phyloP scores from a whole-genome alignment of 345 rosid genomes.

The Aquilaria malaccensis region DNA sequence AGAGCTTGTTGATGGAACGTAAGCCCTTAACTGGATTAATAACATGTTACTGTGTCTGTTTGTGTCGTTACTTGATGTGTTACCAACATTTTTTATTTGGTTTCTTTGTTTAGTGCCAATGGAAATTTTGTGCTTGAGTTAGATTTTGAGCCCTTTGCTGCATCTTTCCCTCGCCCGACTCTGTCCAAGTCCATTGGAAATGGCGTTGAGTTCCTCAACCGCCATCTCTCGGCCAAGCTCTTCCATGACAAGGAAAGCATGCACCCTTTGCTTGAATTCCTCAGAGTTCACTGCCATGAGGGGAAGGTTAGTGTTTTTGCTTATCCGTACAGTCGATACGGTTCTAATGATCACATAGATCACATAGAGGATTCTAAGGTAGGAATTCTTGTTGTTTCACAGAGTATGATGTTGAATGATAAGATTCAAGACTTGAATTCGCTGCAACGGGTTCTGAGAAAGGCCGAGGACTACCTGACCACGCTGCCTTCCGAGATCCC shows the following conservation, averaged over 20 bases:
- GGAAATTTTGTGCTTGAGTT: constrained; percentile 85
- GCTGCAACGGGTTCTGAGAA: constrained; percentile 67
- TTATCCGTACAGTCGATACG: background rate
- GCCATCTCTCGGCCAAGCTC: constrained; percentile 89
- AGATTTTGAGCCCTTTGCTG: constrained; percentile 92
- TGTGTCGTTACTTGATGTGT: background rate
- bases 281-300: constrained; percentile 68
- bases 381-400: constrained; percentile 15
- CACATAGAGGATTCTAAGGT: background rate
- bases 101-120: constrained; percentile 39
- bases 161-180: constrained; percentile 87
- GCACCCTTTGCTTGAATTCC: constrained; percentile 88
- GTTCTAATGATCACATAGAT: background rate
- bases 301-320: constrained; percentile 47
- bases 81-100: constrained; percentile 5
- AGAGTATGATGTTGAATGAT: constrained; percentile 81
- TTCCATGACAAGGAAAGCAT: constrained; percentile 95
- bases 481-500: constrained; percentile 47
- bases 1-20: constrained; percentile 95
- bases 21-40: constrained; percentile 6
- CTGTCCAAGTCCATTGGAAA: constrained; percentile 82
- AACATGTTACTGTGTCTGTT: background rate
- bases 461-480: constrained; percentile 81
- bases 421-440: constrained; percentile 55
- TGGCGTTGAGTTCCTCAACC: constrained; percentile 96